Base-by-base conservation (phyloP, 805 yeast species). In the Candida insectorum region DNA sequence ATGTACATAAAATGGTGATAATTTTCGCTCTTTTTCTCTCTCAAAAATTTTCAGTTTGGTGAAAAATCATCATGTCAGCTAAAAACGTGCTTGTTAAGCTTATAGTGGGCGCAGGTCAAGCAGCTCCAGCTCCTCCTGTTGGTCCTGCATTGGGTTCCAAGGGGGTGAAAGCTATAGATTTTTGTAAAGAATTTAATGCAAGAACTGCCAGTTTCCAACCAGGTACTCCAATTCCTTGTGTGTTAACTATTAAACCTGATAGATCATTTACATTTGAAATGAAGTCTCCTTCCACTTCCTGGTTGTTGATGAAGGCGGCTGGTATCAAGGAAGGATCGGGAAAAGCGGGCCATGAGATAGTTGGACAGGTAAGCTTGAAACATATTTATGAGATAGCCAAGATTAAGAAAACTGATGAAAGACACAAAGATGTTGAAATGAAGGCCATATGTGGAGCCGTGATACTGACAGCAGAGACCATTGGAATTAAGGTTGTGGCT, bases 131-230 rank as follows among this genome's bases (percentile, higher is more conserved):
- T 2, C 98, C 98, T 18, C 98, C 98, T 5, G 97, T 93, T 18
- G 98, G 98, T 45, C 98, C 98, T 28, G 98, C 97, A 0, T 70
- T 93, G 31, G 98, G 98, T 47, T 91, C 97, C 39, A 91, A 91
- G 60, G 98, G 98, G 70, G 95, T 93, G 29, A 93, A 93, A 58
- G 97, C 97, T 43, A 93, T 93, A 52, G 98, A 93, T 60, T 93
- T 93, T 53, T 91, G 97, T 66, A 93, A 93, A 61, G 97, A 93
- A 57, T 93, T 93, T 71, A 93, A 93, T 58, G 98, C 98, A 16
- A 80, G 96, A 59, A 88, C 97, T 9, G 95, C 96, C 6, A 79
- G 80, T 45, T 83, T 77, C 54, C 74, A 74, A 33, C 87, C 94
- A 11, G 97, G 95, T 27, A 77, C 77, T 1, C 98, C 98, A 10